Evolutionary conservation across 1,284 basidiomycete species (phyloP), one percentile per base, ranked within the genome.

Genomic region (Tranzscheliella williamsii): DNA sequence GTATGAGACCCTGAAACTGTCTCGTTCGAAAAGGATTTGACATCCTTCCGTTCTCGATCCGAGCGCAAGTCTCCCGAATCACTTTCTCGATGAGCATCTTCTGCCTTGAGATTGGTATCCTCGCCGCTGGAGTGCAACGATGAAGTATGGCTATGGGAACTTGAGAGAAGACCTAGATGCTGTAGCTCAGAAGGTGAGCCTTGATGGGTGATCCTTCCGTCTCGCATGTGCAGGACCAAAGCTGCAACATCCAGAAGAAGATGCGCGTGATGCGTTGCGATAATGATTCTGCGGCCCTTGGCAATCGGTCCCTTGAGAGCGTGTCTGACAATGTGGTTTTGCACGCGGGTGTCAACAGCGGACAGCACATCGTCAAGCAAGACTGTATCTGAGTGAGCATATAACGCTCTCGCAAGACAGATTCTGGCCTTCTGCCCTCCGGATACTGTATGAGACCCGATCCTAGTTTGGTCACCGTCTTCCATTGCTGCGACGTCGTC

Each of bases 231-330:
- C 18, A 75, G 54, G 38, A 75, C 49, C 13, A 53, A 29, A 3
- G 50, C 47, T 13, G 65, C 58, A 8, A 24, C 23, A 24, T 55
- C 40, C 29, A 44, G 24, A 16, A 76, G 41, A 5, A 72, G 55
- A 18, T 55, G 40, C n/a, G 52, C 53, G 23, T 75, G 70, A 39
- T 91, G 89, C 0, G 87, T 89, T 17, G 88, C 87, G 6, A 91
- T 81, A 17, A 91, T 81, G 20, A 88, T 80, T 0, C 87, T 88
- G 30, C 85, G 83, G 24, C 80, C 76, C 0, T 82, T 81, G 0
- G 65, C 49, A 2, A 76, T 45, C 1, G 53, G 42, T 1, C 73
- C 73, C n/a, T 42, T 27, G 15, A 75, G 27, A 11, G 67, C 49
- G 16, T 61, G 46, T 30, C 49, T 29, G 12, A 65, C 46, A 15